Evolutionary conservation across 176 grass and related monocot species (phyloP).

Genomic region (Phragmites australis): DNA sequence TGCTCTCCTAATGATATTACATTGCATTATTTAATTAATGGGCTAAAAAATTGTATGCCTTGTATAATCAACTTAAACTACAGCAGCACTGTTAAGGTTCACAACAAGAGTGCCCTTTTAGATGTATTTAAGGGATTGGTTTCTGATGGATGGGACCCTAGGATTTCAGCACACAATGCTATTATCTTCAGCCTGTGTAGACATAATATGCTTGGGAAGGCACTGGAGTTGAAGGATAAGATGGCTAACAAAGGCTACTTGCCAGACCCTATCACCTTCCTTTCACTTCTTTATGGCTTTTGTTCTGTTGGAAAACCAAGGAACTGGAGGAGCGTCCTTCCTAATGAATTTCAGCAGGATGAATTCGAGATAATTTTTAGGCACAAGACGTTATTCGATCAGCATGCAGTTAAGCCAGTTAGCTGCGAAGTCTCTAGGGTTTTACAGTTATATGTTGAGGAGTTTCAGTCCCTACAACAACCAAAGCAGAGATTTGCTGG

Average conservation of each 20-base stretch:
- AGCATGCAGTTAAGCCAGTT: constrained; percentile 44
- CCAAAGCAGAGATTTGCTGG: constrained; percentile 23
- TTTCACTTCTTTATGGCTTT: constrained; percentile 88
- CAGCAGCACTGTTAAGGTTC: constrained; percentile 31
- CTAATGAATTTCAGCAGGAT: constrained; percentile 50
- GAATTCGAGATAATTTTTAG: constrained; percentile 54
- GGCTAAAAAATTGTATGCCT: constrained; percentile 50
- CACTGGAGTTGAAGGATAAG: constrained; percentile 63
- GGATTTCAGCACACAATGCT: constrained; percentile 62
- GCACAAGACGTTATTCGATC: constrained; percentile 50
- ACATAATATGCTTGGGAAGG: constrained; percentile 75
- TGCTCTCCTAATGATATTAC: constrained; percentile 79
- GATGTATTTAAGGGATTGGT: constrained; percentile 58
- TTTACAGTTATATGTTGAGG: constrained; percentile 30
- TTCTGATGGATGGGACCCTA: constrained; percentile 54
- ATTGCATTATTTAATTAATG: constrained; percentile 64
- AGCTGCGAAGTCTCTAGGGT: constrained; percentile 24
- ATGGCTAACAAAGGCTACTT: constrained; percentile 56
- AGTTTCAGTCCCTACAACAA: constrained; percentile 7
- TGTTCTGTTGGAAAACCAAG: constrained; percentile 63
- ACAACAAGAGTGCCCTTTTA: constrained; percentile 48
- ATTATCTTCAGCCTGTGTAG: constrained; percentile 79
- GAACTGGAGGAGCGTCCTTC: constrained; percentile 53
- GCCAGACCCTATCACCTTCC: constrained; percentile 57
- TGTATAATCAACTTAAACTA: constrained; percentile 38